Conservation (phyloP, 768 basidiomycete species). For the Coprinellus micaceus region DNA sequence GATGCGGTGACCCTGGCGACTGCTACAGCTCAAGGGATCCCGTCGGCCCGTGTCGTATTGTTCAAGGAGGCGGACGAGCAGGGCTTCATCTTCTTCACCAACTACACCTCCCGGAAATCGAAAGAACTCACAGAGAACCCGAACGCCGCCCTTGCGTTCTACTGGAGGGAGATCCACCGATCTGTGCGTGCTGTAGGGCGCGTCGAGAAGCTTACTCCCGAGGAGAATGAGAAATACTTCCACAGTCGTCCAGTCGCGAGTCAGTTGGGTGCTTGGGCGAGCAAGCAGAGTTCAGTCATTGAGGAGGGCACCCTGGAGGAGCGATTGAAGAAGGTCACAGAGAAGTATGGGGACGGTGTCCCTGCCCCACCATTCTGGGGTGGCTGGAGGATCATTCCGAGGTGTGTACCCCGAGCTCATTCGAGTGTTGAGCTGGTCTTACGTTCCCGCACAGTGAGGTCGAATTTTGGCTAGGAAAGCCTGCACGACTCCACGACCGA, state of each 20-base stretch:
- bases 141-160: slow-evolving; percentile 79
- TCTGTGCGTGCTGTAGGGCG: slow-evolving; percentile 82
- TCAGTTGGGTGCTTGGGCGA: slow-evolving; percentile 90
- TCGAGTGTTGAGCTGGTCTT: slow-evolving; percentile 3
- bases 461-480: slow-evolving; percentile 96
- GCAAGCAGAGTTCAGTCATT: slow-evolving; percentile 80
- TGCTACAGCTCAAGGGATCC: slow-evolving; percentile 65
- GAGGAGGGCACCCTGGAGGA: slow-evolving; percentile 65
- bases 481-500: slow-evolving; percentile 91
- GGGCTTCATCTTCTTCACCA: slow-evolving; percentile 97
- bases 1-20: slow-evolving; percentile 86
- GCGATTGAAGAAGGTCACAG: slow-evolving; percentile 54
- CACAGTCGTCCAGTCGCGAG: slow-evolving; percentile 77
- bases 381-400: slow-evolving; percentile 91
- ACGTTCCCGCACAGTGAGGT: slow-evolving; percentile 62
- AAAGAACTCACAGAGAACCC: slow-evolving; percentile 74
- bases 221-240: slow-evolving; percentile 85
- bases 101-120: slow-evolving; percentile 93
- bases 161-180: slow-evolving; percentile 83
- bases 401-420: slow-evolving; percentile 46
- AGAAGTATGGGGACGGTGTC: slow-evolving; percentile 58
- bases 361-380: slow-evolving; percentile 93
- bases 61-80: slow-evolving; percentile 84
- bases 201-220: slow-evolving; percentile 70
- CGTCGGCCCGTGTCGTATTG: slow-evolving; percentile 85